These are phyloP conservation scores for Venturia asperata DNA, from an alignment of 2,329 filamentous ascomycete genomes.

Conservation along the genomic window DNA sequence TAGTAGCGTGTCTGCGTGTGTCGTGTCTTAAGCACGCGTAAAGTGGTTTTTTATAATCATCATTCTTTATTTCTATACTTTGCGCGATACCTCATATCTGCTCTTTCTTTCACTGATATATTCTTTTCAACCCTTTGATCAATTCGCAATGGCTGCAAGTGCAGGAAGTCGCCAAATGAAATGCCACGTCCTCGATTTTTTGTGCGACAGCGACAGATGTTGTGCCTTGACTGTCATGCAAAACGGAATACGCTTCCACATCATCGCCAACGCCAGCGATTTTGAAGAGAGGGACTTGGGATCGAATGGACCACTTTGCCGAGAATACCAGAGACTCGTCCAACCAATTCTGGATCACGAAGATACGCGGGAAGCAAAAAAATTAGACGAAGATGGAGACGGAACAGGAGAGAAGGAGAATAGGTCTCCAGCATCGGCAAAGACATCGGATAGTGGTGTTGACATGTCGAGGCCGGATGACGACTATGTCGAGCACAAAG, in stretches of 20 bases:
- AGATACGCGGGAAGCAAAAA: constrained; percentile 21
- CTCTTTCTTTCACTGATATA: neutral
- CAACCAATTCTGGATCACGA: constrained; percentile 1
- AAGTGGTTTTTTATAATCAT: neutral
- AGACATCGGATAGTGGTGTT: constrained; percentile 26
- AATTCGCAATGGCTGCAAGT: neutral
- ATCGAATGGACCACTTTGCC: constrained; percentile 22
- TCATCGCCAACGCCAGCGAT: constrained; percentile 27
- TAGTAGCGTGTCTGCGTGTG: neutral
- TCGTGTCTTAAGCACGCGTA: constrained; percentile 6
- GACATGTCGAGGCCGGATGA: constrained; percentile 23
- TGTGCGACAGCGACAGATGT: constrained; percentile 28
- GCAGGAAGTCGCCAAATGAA: constrained; percentile 8
- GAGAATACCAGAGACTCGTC: constrained; percentile 25
- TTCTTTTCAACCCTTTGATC: neutral
- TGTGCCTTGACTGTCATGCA: constrained; percentile 29
- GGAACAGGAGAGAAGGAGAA: constrained; percentile 20
- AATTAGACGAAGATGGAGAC: constrained; percentile 22
- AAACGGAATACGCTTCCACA: constrained; percentile 29
- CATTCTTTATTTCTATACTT: neutral
- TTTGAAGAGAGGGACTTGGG: constrained; percentile 23
- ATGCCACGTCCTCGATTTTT: constrained; percentile 29
- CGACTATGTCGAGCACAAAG: constrained; percentile 20
- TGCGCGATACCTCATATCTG: neutral
- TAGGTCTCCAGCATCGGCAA: neutral